Evolutionary conservation across 768 basidiomycete species (phyloP), one percentile per base, ranked within the genome.

Genomic region (Gloeopeniophorella convolvens): DNA sequence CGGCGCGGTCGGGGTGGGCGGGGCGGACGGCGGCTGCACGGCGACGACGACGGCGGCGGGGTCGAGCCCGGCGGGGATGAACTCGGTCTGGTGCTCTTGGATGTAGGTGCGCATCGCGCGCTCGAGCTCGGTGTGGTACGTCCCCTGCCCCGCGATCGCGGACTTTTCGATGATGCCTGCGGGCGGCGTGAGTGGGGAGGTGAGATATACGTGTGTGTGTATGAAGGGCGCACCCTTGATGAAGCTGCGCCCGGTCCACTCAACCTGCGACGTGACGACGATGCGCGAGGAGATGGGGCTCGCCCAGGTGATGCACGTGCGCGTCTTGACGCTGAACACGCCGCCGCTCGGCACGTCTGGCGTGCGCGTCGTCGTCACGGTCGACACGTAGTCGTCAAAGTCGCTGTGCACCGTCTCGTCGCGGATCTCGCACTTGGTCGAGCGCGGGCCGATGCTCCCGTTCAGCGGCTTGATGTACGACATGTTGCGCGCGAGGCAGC

Each of bases 221-320:
- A 33, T n/a, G 20, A 28, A 30, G 32, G 10, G 53, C 71, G 57
- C 50, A 92, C 93, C 86, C 69, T 89, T 95, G 67, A 99, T 93
- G 69, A 97, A 98, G 68, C 90, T 94, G 59, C 92, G 77, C 36
- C 94, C 94, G 0, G 89, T 90, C 93, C 95, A 99, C 53, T 97
- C 94, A 1, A 98, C 89, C 56, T 86, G 80, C 4, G 88, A 91
- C 34, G 90, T 93, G 3, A 98, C 89, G 10, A 93, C 56, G 12
- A 99, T 80, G 50, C 76, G 80, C 5, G 87, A 86, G 20, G 83
- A 78, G 44, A 85, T 76, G 3, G 77, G 70, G 44, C 85, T 84
- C 10, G 91, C 93, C 93, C 93, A 99, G 74, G 80, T 98, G 40
- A 98, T 74, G 63, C 95, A 97, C 11, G 94, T 96, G 59, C 83